Conservation (phyloP, 2,329 filamentous ascomycete species). For the Colletotrichum filicis region DNA sequence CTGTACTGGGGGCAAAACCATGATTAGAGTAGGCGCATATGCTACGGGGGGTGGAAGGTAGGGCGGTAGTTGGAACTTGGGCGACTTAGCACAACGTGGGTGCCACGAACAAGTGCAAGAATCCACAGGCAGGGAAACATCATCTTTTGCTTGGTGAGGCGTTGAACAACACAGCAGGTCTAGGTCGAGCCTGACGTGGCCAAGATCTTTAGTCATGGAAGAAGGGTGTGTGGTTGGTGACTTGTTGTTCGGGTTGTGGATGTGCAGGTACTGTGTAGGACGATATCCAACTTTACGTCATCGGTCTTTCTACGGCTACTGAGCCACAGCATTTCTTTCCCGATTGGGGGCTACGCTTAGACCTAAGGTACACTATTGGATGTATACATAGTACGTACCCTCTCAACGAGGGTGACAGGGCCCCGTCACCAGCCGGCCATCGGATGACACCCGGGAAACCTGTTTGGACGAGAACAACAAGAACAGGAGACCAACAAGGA, state of each 20-base stretch:
- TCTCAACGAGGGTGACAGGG: too few species aligned
- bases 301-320: not conserved
- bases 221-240: conserved; percentile 11
- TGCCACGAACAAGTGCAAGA: not conserved
- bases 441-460: conserved; percentile 28
- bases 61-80: not conserved
- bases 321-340: conserved; percentile 2
- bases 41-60: not conserved
- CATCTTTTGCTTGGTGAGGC: not conserved
- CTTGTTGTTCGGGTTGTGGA: conserved; percentile 1
- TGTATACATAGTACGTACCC: not conserved
- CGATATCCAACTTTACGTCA: conserved; percentile 33
- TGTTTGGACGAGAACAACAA: conserved; percentile 16
- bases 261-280: not conserved
- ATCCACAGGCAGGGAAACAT: not conserved
- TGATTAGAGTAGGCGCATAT: not conserved
- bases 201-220: conserved; percentile 28
- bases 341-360: not conserved
- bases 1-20: not conserved
- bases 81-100: not conserved
- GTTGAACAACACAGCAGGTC: conserved; percentile 23
- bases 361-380: not conserved
- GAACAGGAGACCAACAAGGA: conserved; percentile 4
- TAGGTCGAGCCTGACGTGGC: conserved; percentile 29
- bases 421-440: not conserved